These are phyloP conservation scores for Paecilomyces niveus DNA, from an alignment of 2,329 filamentous ascomycete species.

Conservation along the genomic window DNA sequence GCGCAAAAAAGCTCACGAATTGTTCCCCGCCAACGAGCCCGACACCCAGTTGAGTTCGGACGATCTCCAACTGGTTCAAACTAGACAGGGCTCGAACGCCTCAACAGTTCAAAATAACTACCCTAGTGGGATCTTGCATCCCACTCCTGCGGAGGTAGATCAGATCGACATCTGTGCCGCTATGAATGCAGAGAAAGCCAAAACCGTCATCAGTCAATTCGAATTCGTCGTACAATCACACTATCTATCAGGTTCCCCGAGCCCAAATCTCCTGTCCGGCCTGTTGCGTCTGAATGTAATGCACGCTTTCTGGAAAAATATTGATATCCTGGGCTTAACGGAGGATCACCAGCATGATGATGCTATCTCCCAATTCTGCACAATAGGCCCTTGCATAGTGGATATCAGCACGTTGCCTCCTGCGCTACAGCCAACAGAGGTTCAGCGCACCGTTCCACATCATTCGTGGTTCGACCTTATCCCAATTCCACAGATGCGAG, in stretches of 20 bases:
- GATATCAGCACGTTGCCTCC: conserved; percentile 8
- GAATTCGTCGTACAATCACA: not conserved
- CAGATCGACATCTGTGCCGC: not conserved
- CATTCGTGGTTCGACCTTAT: conserved; percentile 36
- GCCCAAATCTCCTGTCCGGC: not conserved
- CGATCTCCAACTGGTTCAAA: not conserved
- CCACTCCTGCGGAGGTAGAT: not conserved
- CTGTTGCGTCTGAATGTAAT: not conserved
- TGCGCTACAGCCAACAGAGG: conserved; percentile 26
- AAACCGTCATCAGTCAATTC: not conserved
- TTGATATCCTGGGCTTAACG: not conserved
- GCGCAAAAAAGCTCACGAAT: not conserved
- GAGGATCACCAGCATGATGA: not conserved
- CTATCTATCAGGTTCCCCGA: not conserved
- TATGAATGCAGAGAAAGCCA: not conserved
- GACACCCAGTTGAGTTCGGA: not conserved
- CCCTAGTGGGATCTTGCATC: not conserved
- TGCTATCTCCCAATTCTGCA: not conserved
- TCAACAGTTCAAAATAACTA: not conserved
- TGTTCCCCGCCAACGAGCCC: not conserved
- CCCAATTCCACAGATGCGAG: conserved; percentile 34
- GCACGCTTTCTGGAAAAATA: not conserved
- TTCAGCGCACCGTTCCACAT: conserved; percentile 28
- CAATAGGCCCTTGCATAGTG: not conserved
- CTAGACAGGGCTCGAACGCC: not conserved